Conservation (phyloP, 352 stramenopile species). For the Phytophthora citricola region DNA sequence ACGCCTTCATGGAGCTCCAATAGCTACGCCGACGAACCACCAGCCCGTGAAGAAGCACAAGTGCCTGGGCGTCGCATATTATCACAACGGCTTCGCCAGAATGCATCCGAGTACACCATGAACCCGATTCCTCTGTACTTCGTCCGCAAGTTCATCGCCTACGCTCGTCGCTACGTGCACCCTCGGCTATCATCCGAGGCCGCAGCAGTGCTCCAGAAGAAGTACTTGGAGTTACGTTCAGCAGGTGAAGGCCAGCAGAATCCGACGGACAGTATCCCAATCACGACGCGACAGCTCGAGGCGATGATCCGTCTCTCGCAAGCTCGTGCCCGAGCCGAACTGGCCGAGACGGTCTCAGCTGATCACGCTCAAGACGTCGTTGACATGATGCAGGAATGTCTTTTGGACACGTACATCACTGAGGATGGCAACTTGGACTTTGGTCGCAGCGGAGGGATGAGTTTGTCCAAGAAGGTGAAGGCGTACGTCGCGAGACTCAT, state of each 20-base stretch:
- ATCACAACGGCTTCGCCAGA: conserved; percentile 60
- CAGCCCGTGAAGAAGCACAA: conserved; percentile 19
- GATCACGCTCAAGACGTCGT: conserved; percentile 97
- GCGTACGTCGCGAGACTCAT: conserved; percentile 81
- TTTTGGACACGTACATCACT: conserved; percentile 92
- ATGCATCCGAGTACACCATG: conserved; percentile 54
- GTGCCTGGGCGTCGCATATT: conserved; percentile 33
- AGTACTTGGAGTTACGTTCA: conserved; percentile 90
- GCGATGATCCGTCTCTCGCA: conserved; percentile 91
- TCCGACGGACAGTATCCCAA: conserved; percentile 71
- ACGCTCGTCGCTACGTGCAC: conserved; percentile 95
- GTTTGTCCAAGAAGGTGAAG: conserved; percentile 81
- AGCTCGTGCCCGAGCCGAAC: conserved; percentile 94
- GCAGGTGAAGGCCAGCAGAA: conserved; percentile 57
- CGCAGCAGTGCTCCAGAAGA: conserved; percentile 77
- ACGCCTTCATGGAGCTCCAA: conserved; percentile 30
- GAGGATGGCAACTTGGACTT: conserved; percentile 92
- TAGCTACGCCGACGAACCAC: conserved; percentile 27
- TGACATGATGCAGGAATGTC: conserved; percentile 95
- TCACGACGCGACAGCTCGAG: conserved; percentile 98
- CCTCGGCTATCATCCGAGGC: conserved; percentile 81
- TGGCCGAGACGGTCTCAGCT: conserved; percentile 93
- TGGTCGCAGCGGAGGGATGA: conserved; percentile 71
- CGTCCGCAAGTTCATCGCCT: conserved; percentile 97
- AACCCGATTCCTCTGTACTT: conserved; percentile 77